These are phyloP conservation scores for Monilinia fructigena DNA, from an alignment of 2,329 filamentous ascomycete genomes.

Conservation along the genomic window DNA sequence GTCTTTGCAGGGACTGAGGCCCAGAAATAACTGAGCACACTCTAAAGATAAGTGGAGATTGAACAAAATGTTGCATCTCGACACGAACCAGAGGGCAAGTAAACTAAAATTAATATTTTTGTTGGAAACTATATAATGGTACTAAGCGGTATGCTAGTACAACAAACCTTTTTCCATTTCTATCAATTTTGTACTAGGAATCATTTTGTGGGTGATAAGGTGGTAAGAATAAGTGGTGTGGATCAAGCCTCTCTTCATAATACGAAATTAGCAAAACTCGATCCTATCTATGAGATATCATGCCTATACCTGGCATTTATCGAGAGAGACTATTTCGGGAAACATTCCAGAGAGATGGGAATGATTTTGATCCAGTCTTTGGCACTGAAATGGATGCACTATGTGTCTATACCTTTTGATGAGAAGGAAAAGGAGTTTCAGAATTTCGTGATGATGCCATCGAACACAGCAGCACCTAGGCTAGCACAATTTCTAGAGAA, in stretches of 20 bases:
- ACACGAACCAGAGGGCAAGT: neutral
- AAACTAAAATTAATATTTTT: neutral
- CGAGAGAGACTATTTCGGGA: neutral
- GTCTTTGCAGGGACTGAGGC: neutral
- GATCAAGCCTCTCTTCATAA: neutral
- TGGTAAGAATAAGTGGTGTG: neutral
- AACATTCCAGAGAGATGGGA: neutral
- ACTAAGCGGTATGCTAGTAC: too few species aligned
- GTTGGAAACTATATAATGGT: too few species aligned
- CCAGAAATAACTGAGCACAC: neutral
- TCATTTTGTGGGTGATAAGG: neutral
- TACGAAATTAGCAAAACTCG: neutral
- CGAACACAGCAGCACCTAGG: neutral
- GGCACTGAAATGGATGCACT: conserved; percentile 7
- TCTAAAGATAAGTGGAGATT: neutral
- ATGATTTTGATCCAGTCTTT: conserved; percentile 2
- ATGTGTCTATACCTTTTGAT: neutral
- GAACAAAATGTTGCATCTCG: neutral
- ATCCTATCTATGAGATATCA: neutral
- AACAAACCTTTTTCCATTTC: too few species aligned
- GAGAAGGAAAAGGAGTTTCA: neutral
- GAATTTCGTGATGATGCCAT: neutral
- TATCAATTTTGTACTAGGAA: too few species aligned
- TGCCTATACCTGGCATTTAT: neutral
- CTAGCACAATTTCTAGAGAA: neutral